Evolutionary conservation across 495 filamentous ascomycete species (phyloP).

Genomic region (Tricharina praecox): DNA sequence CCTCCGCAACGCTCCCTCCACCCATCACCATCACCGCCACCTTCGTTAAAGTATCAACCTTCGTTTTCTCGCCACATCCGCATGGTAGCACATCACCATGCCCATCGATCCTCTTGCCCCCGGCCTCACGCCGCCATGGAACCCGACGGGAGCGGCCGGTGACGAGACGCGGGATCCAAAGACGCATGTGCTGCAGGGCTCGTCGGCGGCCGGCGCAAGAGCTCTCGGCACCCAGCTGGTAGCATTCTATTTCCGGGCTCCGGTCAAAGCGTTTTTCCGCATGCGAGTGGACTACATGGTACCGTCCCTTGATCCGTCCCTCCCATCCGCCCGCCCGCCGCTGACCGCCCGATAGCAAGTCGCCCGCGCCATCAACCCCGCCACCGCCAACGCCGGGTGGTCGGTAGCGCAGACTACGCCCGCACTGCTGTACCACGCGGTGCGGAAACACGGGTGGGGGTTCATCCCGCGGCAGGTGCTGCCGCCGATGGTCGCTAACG

Average conservation of each 20-base stretch:
- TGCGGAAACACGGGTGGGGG: constrained; percentile 64
- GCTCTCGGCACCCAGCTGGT: constrained; percentile 62
- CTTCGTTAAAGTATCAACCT: too few relatives aligned
- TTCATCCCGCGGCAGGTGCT: constrained; percentile 79
- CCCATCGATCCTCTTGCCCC: background rate
- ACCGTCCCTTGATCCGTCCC: constrained; percentile 9
- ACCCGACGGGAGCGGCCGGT: background rate
- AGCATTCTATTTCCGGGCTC: constrained; percentile 77
- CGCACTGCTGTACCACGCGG: constrained; percentile 59
- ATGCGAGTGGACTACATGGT: constrained; percentile 75
- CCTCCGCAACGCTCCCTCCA: background rate
- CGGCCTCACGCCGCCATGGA: background rate
- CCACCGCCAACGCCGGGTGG: constrained; percentile 39
- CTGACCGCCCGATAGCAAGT: constrained; percentile 8
- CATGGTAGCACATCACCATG: background rate
- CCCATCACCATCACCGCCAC: background rate
- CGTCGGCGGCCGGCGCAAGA: constrained; percentile 62
- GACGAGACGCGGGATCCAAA: background rate
- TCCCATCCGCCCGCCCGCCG: background rate
- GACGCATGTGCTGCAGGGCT: constrained; percentile 17
- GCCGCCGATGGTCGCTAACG: constrained; percentile 72
- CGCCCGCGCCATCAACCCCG: constrained; percentile 50
- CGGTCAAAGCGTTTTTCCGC: constrained; percentile 77
- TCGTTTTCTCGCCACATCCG: too few relatives aligned
- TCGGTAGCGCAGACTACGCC: constrained; percentile 61